phyloP scores from a whole-genome alignment of 148 eudicot species.

The Persicaria maculosa region DNA sequence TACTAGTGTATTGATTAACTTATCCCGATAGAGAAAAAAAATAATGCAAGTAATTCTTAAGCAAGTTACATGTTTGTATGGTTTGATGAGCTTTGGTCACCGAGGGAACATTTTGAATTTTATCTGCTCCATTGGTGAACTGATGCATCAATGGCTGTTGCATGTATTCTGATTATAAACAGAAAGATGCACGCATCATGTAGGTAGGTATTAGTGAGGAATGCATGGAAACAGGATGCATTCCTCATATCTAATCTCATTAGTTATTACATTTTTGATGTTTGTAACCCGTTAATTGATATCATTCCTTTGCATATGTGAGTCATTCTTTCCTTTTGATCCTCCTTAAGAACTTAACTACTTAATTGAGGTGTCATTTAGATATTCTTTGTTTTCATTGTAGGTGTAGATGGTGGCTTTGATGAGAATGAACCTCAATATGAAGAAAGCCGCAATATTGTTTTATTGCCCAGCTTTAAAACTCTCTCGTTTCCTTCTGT shows the following conservation, averaged over 20 bases:
- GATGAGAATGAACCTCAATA: conserved; percentile 74
- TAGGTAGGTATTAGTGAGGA: background rate
- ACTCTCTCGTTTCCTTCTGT: conserved; percentile 83
- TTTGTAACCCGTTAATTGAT: background rate
- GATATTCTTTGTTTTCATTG: conserved; percentile 18
- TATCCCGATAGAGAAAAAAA: background rate
- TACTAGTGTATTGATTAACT: background rate
- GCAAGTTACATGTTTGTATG: background rate
- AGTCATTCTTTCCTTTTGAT: background rate
- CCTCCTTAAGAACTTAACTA: background rate
- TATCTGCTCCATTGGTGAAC: background rate
- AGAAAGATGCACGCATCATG: background rate
- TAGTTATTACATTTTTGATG: background rate
- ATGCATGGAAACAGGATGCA: background rate
- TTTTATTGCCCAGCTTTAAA: conserved; percentile 65
- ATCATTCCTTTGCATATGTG: background rate
- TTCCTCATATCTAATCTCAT: background rate
- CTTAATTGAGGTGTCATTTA: conserved; percentile 1
- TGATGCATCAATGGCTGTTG: background rate
- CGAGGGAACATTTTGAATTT: background rate
- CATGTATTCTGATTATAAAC: background rate
- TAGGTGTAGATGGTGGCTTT: conserved; percentile 90
- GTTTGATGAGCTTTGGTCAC: background rate
- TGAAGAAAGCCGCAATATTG: conserved; percentile 57
- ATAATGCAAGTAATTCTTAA: background rate